Conservation (phyloP, 2,329 filamentous ascomycete species). For the Colletotrichum truncatum region DNA sequence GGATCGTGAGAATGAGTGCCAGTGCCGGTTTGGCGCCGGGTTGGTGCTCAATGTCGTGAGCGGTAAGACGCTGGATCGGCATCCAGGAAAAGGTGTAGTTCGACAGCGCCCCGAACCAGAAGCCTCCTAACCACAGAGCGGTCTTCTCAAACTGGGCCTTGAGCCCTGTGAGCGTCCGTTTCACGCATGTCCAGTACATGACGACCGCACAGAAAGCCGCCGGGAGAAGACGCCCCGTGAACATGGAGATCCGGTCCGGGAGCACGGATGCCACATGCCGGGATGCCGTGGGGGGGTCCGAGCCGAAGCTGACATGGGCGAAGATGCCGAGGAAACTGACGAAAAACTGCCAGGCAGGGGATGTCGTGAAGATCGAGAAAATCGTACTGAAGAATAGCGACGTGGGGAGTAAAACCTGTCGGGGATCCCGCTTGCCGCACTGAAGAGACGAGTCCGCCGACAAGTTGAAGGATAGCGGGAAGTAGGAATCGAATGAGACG, state of each 20-base stretch:
- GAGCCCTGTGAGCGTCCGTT: slow-evolving; percentile 75
- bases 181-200: slow-evolving; percentile 83
- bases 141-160: slow-evolving; percentile 90
- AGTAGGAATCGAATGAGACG: slow-evolving; percentile 84
- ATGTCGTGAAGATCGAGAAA: slow-evolving; percentile 83
- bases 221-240: slow-evolving; percentile 78
- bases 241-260: slow-evolving; percentile 22
- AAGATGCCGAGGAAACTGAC: slow-evolving; percentile 84
- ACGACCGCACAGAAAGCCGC: slow-evolving; percentile 89
- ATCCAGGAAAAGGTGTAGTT: slow-evolving; percentile 97
- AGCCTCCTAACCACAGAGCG: slow-evolving; percentile 86
- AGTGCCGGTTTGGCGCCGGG: slow-evolving; percentile 88
- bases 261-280: slow-evolving; percentile 76
- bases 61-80: slow-evolving; percentile 88
- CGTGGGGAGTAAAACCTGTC: slow-evolving; percentile 87
- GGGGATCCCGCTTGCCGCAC: slow-evolving; percentile 77
- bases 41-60: slow-evolving; percentile 87
- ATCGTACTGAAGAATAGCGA: slow-evolving; percentile 81
- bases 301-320: slow-evolving; percentile 88
- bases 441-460: slow-evolving; percentile 61
- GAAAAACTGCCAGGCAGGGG: slow-evolving; percentile 84
- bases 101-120: slow-evolving; percentile 90
- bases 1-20: slow-evolving; percentile 76
- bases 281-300: slow-evolving; percentile 75
- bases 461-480: slow-evolving; percentile 88